Conservation (phyloP, 345 rosid genomes). For the Melastoma malabathricum region DNA sequence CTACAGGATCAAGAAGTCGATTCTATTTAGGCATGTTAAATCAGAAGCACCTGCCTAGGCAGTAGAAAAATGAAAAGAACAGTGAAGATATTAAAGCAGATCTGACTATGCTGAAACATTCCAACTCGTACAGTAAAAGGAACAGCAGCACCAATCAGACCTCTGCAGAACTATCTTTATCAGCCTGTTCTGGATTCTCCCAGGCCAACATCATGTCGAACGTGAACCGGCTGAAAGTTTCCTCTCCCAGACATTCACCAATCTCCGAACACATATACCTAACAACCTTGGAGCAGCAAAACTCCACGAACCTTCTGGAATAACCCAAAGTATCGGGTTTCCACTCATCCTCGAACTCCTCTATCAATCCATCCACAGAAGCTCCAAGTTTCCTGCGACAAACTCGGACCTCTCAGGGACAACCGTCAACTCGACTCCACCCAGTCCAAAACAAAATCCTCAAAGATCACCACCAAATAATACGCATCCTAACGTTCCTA, state of each 20-base stretch:
- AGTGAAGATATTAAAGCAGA: too few species aligned
- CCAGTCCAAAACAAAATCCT: too few species aligned
- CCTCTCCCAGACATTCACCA: constrained; percentile 46
- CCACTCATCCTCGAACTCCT: constrained; percentile 61
- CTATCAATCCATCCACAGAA: constrained; percentile 33
- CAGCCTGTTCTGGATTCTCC: constrained; percentile 48
- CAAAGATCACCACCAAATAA: too few species aligned
- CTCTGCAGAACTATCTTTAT: constrained; percentile 26
- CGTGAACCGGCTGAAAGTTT: constrained; percentile 51
- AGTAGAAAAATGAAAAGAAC: background rate
- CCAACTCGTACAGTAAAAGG: background rate
- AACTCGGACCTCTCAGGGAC: background rate
- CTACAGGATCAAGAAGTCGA: constrained; percentile 15
- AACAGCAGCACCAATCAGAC: background rate
- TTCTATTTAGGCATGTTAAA: background rate
- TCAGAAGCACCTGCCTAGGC: background rate
- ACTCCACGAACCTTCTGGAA: constrained; percentile 59
- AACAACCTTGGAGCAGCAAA: constrained; percentile 44
- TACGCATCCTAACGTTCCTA: background rate
- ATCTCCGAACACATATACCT: constrained; percentile 30
- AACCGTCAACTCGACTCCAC: background rate
- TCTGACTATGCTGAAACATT: background rate
- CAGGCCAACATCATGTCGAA: constrained; percentile 86
- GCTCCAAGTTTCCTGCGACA: constrained; percentile 37
- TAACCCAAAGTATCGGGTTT: constrained; percentile 30